Conservation (phyloP, 1,139 yeast genomes). For the Suhomyces choctaworum region DNA sequence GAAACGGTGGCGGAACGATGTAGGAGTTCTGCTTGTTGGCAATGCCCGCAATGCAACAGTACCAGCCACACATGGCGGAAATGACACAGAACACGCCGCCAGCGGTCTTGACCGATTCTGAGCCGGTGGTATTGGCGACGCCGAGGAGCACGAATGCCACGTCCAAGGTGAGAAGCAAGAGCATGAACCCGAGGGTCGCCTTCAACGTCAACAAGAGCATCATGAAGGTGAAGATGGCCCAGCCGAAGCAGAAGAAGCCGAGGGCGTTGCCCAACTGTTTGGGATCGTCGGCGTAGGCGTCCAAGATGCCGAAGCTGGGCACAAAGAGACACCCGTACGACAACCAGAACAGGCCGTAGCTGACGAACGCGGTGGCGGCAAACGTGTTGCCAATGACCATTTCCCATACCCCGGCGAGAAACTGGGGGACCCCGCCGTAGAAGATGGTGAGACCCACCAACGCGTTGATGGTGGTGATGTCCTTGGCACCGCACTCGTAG, state of each 20-base stretch:
- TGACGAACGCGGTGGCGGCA: conserved; percentile 38
- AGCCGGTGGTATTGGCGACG: conserved; percentile 40
- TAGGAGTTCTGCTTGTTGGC: conserved; percentile 34
- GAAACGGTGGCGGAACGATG: conserved; percentile 16
- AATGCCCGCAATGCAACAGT: conserved; percentile 39
- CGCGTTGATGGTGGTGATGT: conserved; percentile 45
- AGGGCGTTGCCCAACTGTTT: conserved; percentile 35
- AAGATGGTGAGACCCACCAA: conserved; percentile 51
- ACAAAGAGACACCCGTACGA: conserved; percentile 38
- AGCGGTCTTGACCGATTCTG: conserved; percentile 32
- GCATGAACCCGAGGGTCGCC: conserved; percentile 43
- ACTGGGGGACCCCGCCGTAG: conserved; percentile 50
- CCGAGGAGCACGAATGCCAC: conserved; percentile 21
- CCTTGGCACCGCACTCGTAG: conserved; percentile 51
- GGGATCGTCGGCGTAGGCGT: conserved; percentile 28
- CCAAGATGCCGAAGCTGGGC: conserved; percentile 33
- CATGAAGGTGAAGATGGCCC: conserved; percentile 48
- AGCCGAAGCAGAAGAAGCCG: conserved; percentile 45
- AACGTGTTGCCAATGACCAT: conserved; percentile 36
- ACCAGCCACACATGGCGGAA: conserved; percentile 44
- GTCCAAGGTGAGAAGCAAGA: conserved; percentile 5
- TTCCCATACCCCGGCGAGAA: conserved; percentile 56
- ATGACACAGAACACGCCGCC: conserved; percentile 46
- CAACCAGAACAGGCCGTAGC: conserved; percentile 42
- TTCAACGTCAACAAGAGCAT: conserved; percentile 42